Conservation (phyloP, 1,139 yeast species). For the Kodamaea fungicola region DNA sequence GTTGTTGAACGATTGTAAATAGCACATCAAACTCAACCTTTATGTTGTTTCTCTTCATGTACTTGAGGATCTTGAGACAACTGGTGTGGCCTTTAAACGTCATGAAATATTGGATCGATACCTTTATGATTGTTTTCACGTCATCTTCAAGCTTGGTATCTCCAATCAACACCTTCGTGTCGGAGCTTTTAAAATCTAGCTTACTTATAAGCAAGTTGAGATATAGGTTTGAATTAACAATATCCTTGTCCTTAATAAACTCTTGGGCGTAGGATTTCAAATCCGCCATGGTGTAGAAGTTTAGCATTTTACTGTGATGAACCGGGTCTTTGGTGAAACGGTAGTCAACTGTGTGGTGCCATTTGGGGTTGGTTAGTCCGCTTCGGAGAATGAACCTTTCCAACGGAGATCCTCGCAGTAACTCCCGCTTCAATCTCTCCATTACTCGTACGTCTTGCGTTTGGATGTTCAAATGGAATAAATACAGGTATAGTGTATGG, state of each 20-base stretch:
- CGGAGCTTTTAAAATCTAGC: conserved; percentile 24
- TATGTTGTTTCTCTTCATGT: conserved; percentile 29
- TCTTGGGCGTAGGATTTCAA: conserved; percentile 21
- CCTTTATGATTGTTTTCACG: conserved; percentile 26
- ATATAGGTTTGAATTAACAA: conserved; percentile 32
- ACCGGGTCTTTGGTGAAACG: conserved; percentile 12
- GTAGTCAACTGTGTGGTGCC: conserved; percentile 31
- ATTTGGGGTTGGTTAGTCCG: conserved; percentile 33
- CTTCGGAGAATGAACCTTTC: conserved; percentile 36
- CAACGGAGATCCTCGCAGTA: conserved; percentile 27
- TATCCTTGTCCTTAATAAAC: conserved; percentile 25
- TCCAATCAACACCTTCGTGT: conserved; percentile 6
- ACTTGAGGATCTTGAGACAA: conserved; percentile 31
- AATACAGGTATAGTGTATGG: conserved; percentile 28
- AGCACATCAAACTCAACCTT: conserved; percentile 24
- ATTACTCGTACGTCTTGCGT: conserved; percentile 17
- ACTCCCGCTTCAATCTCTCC: conserved; percentile 19
- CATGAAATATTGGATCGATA: conserved; percentile 33
- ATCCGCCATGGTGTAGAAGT: conserved; percentile 29
- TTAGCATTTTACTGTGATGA: conserved; percentile 27
- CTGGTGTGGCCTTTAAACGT: conserved; percentile 34
- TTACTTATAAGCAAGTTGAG: conserved; percentile 35
- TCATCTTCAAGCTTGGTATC: conserved; percentile 20
- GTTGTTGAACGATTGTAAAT: conserved; percentile 23
- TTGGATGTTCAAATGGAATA: conserved; percentile 34